Evolutionary conservation across 768 basidiomycete species (phyloP), one percentile per base, ranked within the genome.

Genomic region (Pleurotus ostreatus): DNA sequence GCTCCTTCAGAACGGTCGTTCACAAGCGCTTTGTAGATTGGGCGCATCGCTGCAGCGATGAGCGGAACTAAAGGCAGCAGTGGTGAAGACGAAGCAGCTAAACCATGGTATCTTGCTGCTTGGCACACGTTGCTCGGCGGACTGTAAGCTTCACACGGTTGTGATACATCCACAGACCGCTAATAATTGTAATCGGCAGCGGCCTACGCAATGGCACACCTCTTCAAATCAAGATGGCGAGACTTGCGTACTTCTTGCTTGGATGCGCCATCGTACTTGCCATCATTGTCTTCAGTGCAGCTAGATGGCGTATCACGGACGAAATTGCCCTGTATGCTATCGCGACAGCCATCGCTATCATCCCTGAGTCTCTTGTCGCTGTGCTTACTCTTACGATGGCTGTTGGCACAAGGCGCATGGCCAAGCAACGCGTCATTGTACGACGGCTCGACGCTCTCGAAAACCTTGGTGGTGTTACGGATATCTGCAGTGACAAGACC

Each of bases 401-500:
- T 5, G 74, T 80, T 22, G 83, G 82, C 0, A 80, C 81, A 1
- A 71, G 75, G 49, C 76, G 78, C 52, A 81, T 85, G 65, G 82
- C 81, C 2, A 73, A 68, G 15, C 48, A 83, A 63, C 77, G 85
- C 58, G 85, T 85, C 30, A 78, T 87, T 55, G 82, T 85, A 12
- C 75, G 83, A 34, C 77, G 81, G 52, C 75, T 87, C 59, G 83
- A 85, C 58, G 83, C 84, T 16, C 73, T 86, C 58, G 83, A 86
- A 63, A 82, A 78, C 49, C 65, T 87, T 37, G 81, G 83, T 9
- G 81, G 77, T 6, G 82, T 86, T 5, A 73, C 71, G 2, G 70
- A 75, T 61, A 71, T 77, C 34, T 86, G 84, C 63, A 83, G 81
- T 20, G 85, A 86, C 66, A 86, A 86, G 68, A 87, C 85, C 0